Base-by-base conservation (phyloP, 768 basidiomycete genomes). In the Crucibulum laeve region DNA sequence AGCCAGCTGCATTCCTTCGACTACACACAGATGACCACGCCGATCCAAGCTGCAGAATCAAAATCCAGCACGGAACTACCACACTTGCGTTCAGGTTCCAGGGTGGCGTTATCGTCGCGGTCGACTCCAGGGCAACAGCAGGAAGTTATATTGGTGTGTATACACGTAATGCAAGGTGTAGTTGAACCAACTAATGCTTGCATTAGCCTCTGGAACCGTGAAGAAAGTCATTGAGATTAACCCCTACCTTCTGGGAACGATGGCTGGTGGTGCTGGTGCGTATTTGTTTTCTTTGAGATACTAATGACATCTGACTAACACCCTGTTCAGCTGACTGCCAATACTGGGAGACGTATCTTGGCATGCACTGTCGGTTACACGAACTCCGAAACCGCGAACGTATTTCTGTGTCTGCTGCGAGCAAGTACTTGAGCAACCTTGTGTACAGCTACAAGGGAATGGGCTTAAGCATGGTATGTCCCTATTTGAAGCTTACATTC, bases 161-260 rank as follows among this genome's bases (percentile, higher is more conserved):
- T 2, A 17, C 3, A 3, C 1, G 18, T 23, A 14, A n/a, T n/a
- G n/a, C 21, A 17, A 11, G n/a, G 25, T 23, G 15, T 38, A 32
- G 25, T 19, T 21, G 36, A 22, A 13, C 23, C 34, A 14, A 35
- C 40, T 24, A 17, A 25, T 51, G 8, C 49, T 57, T n/a, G 22
- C 17, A 28, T 15, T 25, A 97, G 95, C 95, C 0, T 91, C 86
- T 15, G 94, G 95, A 42, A 98, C 95, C 13, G 91, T 99, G 49
- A 98, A 95, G 76, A 99, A 97, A 74, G 94, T 99, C 51, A 98
- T 99, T 55, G 96, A 99, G 71, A 99, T 99, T 67, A 98, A 98
- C 70, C 91, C 91, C 32, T 98, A 93, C 70, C 69, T 99, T 39
- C 78, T 99, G n/a, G 96, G 96, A 48, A 99, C 96, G 1, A 98